These are phyloP conservation scores for Eutrema salsugineum DNA, from an alignment of 441 rosid genomes.

Conservation along the genomic window DNA sequence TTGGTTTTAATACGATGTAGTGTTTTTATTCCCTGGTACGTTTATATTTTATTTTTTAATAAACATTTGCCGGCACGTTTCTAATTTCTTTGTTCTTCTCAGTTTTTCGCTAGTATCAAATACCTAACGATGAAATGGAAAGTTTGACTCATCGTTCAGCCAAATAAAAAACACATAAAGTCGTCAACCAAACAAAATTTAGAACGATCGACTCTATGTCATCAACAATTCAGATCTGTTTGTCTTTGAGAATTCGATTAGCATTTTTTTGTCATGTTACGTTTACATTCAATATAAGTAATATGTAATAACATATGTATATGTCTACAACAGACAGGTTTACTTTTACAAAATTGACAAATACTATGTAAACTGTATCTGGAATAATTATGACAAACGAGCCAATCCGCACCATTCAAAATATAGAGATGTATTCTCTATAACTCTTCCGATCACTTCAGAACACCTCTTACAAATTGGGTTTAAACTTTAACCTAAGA, in stretches of 20 bases:
- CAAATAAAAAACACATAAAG: background rate
- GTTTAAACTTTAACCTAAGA: background rate
- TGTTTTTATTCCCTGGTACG: background rate
- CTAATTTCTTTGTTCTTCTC: background rate
- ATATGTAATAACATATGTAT: background rate
- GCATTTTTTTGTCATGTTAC: background rate
- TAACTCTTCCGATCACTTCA: background rate
- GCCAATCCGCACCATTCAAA: background rate
- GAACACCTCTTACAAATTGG: background rate
- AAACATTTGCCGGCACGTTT: background rate
- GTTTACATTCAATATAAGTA: background rate
- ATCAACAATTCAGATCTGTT: background rate
- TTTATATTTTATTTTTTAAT: background rate
- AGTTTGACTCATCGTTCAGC: background rate
- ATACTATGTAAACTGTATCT: background rate
- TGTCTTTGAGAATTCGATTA: background rate
- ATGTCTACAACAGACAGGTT: background rate
- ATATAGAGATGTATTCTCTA: background rate
- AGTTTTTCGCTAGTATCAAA: background rate
- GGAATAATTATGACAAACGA: background rate
- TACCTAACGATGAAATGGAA: background rate
- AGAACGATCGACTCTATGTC: background rate
- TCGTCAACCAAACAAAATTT: background rate
- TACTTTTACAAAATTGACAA: background rate
- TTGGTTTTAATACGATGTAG: too few species aligned